A percentile compares a stretch with the other conserved stretches of the same genome.
These are phyloP conservation scores for Barnettozyma populi DNA, from an alignment of 805 yeast genomes.

Conservation along the genomic window DNA sequence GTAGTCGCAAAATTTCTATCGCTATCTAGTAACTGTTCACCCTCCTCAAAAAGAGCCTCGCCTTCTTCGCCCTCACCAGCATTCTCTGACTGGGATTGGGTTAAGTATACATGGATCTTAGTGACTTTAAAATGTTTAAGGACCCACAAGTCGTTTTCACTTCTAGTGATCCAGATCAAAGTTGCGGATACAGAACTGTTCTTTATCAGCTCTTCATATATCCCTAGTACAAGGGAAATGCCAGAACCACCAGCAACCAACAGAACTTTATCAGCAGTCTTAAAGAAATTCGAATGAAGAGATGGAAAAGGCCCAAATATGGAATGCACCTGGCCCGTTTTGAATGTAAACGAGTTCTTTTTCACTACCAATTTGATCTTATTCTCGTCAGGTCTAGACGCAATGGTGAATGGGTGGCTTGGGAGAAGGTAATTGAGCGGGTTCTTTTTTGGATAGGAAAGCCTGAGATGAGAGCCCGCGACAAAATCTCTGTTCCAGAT, in stretches of 20 bases:
- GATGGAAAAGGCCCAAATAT: constrained; percentile 41
- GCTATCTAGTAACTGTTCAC: constrained; percentile 17
- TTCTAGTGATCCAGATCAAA: constrained; percentile 51
- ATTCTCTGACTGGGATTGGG: constrained; percentile 20
- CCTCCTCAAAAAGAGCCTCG: constrained; percentile 7
- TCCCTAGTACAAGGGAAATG: constrained; percentile 54
- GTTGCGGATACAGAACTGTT: constrained; percentile 28
- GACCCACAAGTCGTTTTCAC: constrained; percentile 41
- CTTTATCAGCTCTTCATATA: constrained; percentile 36
- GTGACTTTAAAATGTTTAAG: constrained; percentile 33
- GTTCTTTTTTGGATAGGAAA: constrained; percentile 33
- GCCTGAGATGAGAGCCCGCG: constrained; percentile 57
- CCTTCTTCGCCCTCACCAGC: not conserved
- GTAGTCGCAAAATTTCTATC: constrained; percentile 8
- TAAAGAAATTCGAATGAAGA: constrained; percentile 38
- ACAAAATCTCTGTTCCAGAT: constrained; percentile 23
- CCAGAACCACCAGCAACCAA: constrained; percentile 74
- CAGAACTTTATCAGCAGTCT: constrained; percentile 43
- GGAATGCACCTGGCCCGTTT: constrained; percentile 31
- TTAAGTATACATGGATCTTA: constrained; percentile 36
- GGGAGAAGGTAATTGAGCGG: constrained; percentile 46
- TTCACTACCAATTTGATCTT: constrained; percentile 41
- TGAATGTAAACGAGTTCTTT: constrained; percentile 31
- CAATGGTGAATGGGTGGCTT: constrained; percentile 65
- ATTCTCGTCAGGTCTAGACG: constrained; percentile 37